phyloP scores from a whole-genome alignment of 202 grass and related monocot species.

The Zoysia matrella region DNA sequence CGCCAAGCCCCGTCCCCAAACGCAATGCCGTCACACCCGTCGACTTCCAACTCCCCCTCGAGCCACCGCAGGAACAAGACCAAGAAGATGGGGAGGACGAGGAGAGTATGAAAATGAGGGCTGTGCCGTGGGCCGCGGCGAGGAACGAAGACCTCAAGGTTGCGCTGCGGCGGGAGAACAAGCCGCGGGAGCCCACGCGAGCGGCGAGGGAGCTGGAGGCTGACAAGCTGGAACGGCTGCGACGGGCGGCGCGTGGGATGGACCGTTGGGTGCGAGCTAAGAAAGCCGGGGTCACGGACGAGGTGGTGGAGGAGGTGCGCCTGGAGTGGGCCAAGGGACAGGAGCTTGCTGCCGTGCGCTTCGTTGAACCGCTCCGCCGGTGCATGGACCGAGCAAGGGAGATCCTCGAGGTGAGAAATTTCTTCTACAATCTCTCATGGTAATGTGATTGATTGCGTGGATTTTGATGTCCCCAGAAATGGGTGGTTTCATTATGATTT shows the following conservation, averaged over 20 bases:
- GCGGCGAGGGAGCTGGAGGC: slow-evolving; percentile 42
- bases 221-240: slow-evolving; percentile 49
- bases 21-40: background rate
- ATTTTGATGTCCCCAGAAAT: background rate
- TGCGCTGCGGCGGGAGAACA: slow-evolving; percentile 59
- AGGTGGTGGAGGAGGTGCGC: slow-evolving; percentile 66
- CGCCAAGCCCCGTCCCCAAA: background rate
- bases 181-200: slow-evolving; percentile 43
- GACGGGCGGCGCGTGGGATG: slow-evolving; percentile 39
- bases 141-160: slow-evolving; percentile 38
- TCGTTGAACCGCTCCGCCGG: slow-evolving; percentile 78
- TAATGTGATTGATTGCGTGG: background rate
- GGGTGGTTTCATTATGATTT: background rate
- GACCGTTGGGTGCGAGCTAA: slow-evolving; percentile 65
- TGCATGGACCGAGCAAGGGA: slow-evolving; percentile 85
- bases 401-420: slow-evolving; percentile 48
- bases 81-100: background rate
- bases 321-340: slow-evolving; percentile 52
- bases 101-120: background rate
- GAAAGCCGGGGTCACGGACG: slow-evolving; percentile 78
- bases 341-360: slow-evolving; percentile 63
- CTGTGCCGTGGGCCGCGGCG: slow-evolving; percentile 46
- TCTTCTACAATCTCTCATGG: background rate
- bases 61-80: background rate
- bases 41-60: slow-evolving; percentile 43